Conservation (phyloP, 305 asterid species). For the Salvia sclarea region DNA sequence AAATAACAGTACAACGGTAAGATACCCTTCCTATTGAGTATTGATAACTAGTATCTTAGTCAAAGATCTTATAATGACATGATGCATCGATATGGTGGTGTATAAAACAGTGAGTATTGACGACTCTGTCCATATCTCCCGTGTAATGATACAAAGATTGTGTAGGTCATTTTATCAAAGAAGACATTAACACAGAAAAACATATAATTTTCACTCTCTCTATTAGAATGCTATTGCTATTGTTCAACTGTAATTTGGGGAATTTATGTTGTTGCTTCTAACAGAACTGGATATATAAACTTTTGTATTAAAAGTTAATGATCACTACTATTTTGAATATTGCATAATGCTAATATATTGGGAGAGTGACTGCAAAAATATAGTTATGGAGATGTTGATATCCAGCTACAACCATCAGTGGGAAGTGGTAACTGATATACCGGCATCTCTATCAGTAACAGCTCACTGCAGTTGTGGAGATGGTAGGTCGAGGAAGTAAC, state of each 20-base stretch:
- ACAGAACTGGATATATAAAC: background rate
- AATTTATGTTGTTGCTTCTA: background rate
- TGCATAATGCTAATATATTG: conserved; percentile 19
- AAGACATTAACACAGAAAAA: background rate
- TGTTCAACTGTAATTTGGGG: background rate
- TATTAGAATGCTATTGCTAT: background rate
- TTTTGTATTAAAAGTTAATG: background rate
- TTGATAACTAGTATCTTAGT: background rate
- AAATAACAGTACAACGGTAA: background rate
- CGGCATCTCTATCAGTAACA: background rate
- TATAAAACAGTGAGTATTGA: background rate
- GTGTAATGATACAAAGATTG: background rate
- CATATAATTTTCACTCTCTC: background rate
- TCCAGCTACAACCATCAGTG: background rate
- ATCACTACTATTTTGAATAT: background rate
- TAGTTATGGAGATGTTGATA: background rate
- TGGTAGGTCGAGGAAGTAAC: background rate
- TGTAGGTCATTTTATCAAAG: background rate
- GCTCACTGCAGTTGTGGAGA: background rate
- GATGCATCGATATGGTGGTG: background rate
- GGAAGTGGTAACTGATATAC: conserved; percentile 1
- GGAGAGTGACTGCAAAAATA: background rate
- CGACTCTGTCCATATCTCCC: background rate
- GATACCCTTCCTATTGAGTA: conserved; percentile 10
- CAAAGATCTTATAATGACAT: background rate